Conservation (phyloP, 176 grass and related monocot genomes). For the Avena sativa region DNA sequence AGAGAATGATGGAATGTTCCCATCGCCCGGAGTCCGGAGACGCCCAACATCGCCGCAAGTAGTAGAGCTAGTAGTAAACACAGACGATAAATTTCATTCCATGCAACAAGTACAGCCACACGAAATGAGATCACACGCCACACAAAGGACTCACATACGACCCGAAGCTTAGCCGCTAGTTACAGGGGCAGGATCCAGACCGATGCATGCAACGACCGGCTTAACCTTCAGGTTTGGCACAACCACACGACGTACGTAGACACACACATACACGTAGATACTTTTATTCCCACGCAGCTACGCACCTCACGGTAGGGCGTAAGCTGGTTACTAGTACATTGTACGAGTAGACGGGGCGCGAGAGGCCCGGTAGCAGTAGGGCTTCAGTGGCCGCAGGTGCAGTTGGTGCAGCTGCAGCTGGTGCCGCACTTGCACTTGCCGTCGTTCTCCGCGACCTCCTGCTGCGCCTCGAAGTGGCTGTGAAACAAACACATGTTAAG, state of each 20-base stretch:
- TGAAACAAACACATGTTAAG: neutral
- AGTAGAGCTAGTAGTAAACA: neutral
- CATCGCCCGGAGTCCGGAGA: too few relatives aligned
- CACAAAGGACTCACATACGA: neutral
- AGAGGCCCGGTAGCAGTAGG: neutral
- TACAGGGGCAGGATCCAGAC: neutral
- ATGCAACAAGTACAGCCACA: neutral
- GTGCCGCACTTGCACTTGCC: conserved; percentile 72
- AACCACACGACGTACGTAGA: neutral
- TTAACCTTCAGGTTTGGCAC: neutral
- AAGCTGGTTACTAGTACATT: too few relatives aligned
- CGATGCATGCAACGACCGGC: neutral
- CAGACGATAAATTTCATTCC: conserved; percentile 32
- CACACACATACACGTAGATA: neutral
- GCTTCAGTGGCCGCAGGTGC: conserved; percentile 61
- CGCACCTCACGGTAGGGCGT: neutral
- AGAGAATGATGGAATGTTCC: too few relatives aligned
- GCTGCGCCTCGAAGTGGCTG: conserved; percentile 54
- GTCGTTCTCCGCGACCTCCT: conserved; percentile 47
- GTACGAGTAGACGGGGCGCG: too few relatives aligned
- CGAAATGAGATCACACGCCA: neutral
- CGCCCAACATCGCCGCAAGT: too few relatives aligned
- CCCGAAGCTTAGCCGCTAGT: neutral
- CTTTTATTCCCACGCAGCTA: neutral
- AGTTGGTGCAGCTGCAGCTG: conserved; percentile 64